Conservation (phyloP, 306 rosid genomes). For the Glycine tomentella region DNA sequence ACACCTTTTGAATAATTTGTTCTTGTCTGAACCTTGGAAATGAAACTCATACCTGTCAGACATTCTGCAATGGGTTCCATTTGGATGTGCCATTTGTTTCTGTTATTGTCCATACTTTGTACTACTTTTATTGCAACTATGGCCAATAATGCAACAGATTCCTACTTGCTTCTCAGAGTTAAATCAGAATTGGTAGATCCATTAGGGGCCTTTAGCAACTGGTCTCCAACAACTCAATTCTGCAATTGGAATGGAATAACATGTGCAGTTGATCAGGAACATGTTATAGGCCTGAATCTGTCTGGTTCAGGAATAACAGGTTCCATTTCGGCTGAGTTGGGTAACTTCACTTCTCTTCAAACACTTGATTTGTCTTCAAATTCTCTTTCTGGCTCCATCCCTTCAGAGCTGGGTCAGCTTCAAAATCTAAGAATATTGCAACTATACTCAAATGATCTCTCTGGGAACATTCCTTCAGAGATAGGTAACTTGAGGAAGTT, state of each 20-base stretch:
- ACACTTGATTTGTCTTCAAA: slow-evolving; percentile 85
- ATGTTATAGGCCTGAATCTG: slow-evolving; percentile 67
- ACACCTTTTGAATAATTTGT: too few relatives aligned
- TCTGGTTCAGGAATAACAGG: slow-evolving; percentile 83
- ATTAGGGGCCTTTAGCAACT: slow-evolving; percentile 62
- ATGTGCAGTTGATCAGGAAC: slow-evolving; percentile 64
- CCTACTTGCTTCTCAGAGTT: too few relatives aligned
- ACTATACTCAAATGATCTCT: slow-evolving; percentile 77
- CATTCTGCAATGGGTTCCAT: too few relatives aligned
- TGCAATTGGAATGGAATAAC: slow-evolving; percentile 83
- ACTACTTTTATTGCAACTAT: too few relatives aligned
- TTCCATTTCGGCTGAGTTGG: slow-evolving; percentile 61
- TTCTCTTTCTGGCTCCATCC: slow-evolving; percentile 71
- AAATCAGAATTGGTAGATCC: slow-evolving; percentile 78
- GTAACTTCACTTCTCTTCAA: slow-evolving; percentile 66
- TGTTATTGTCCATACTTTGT: too few relatives aligned
- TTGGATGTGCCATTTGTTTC: too few relatives aligned
- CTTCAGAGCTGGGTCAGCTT: slow-evolving; percentile 70
- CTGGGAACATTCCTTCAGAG: slow-evolving; percentile 82
- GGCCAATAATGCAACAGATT: too few relatives aligned
- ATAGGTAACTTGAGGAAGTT: slow-evolving; percentile 78
- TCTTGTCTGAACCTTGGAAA: too few relatives aligned
- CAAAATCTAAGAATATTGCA: slow-evolving; percentile 65
- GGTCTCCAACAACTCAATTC: slow-evolving; percentile 67
- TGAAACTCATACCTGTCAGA: too few relatives aligned